phyloP scores from a whole-genome alignment of 495 filamentous ascomycete genomes.

The Penicillium verhagenii region DNA sequence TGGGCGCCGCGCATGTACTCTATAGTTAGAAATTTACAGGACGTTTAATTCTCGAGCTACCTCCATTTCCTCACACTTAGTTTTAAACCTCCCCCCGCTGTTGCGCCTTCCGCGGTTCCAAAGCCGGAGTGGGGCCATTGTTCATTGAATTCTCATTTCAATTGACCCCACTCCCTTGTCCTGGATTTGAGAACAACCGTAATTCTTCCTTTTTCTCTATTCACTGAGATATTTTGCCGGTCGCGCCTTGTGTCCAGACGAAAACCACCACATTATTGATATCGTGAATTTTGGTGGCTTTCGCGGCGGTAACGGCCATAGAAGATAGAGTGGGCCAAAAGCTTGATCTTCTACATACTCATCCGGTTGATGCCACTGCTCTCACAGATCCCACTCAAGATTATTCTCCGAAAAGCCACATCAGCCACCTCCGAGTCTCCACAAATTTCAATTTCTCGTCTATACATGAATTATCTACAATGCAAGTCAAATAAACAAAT shows the following conservation, averaged over 20 bases:
- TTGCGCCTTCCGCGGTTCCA: too few relatives aligned
- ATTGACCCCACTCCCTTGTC: too few relatives aligned
- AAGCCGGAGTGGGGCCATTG: too few relatives aligned
- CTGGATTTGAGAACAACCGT: too few relatives aligned
- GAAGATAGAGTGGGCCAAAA: background rate
- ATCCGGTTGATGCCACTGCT: background rate
- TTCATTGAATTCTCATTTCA: too few relatives aligned
- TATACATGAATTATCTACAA: too few relatives aligned
- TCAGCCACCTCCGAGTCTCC: background rate
- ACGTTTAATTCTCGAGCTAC: background rate
- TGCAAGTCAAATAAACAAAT: too few relatives aligned
- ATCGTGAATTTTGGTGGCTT: background rate
- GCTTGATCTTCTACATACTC: background rate
- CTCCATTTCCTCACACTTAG: background rate
- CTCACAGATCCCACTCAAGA: background rate
- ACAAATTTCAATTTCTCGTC: background rate
- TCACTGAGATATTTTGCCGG: too few relatives aligned
- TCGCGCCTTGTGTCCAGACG: too few relatives aligned
- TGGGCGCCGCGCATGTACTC: background rate
- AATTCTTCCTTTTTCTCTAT: too few relatives aligned
- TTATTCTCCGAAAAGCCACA: background rate
- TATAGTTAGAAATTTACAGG: background rate
- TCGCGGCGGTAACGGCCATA: background rate
- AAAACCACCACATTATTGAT: too few relatives aligned
- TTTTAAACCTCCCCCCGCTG: too few relatives aligned